A percentile compares a stretch with the other conserved stretches of the same genome.
Evolutionary conservation across 176 grass and related monocot species (phyloP).

Genomic region (Musa itinerans): DNA sequence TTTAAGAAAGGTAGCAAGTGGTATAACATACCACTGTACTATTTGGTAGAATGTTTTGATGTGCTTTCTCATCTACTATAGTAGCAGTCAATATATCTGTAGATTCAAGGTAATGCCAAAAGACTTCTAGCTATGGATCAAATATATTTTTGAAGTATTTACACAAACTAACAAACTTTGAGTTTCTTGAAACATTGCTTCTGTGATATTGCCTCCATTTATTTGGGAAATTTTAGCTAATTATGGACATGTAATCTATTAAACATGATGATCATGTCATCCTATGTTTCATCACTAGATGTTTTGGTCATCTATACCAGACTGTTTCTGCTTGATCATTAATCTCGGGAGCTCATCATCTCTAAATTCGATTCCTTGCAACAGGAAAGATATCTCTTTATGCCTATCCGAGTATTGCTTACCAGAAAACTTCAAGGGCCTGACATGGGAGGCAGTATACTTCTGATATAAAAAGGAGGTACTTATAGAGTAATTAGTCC

Average conservation of each 20-base stretch:
- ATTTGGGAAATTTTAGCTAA: not conserved
- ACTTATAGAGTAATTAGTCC: slow-evolving; percentile 39
- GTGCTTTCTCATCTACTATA: too few relatives aligned
- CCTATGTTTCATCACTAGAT: not conserved
- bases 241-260: not conserved
- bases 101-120: too few relatives aligned
- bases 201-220: not conserved
- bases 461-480: slow-evolving; percentile 75
- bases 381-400: slow-evolving; percentile 75
- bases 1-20: too few relatives aligned
- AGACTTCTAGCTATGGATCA: too few relatives aligned
- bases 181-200: too few relatives aligned
- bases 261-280: not conserved
- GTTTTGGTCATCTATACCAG: not conserved
- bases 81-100: too few relatives aligned
- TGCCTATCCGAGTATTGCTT: slow-evolving; percentile 75
- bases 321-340: not conserved
- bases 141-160: too few relatives aligned
- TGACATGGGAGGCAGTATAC: slow-evolving; percentile 64
- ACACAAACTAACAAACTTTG: too few relatives aligned
- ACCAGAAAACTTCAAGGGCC: slow-evolving; percentile 88
- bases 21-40: too few relatives aligned
- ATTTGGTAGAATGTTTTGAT: too few relatives aligned
- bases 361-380: not conserved
- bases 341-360: not conserved